phyloP scores from a whole-genome alignment of 73 alveolate species.

The Paramecium sexaurelia region DNA sequence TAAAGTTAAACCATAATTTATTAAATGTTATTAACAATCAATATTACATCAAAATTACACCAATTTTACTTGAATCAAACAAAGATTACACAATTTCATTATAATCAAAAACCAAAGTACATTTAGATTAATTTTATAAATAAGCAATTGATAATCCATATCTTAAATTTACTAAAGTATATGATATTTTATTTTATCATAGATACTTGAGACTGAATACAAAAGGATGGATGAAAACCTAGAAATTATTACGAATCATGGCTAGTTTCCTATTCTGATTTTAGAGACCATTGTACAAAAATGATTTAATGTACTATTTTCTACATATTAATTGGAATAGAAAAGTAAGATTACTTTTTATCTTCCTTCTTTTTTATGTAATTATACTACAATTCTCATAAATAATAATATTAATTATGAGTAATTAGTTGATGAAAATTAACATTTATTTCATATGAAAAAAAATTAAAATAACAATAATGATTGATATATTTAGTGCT shows the following conservation, averaged over 20 bases:
- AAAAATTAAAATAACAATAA: background rate
- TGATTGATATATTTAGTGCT: background rate
- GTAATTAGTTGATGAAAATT: background rate
- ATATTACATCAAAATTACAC: background rate
- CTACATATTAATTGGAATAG: background rate
- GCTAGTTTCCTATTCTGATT: background rate
- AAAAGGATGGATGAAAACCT: background rate
- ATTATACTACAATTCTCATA: background rate
- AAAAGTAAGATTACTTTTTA: background rate
- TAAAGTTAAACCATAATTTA: background rate
- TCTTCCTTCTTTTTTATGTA: background rate
- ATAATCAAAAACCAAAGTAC: background rate
- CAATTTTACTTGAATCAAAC: background rate
- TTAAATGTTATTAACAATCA: background rate
- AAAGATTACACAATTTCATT: background rate
- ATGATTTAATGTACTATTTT: background rate
- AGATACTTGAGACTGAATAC: background rate
- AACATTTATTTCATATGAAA: background rate
- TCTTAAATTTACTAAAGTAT: background rate
- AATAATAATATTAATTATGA: background rate
- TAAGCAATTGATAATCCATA: constrained; percentile 3
- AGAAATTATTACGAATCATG: background rate
- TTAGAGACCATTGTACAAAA: background rate
- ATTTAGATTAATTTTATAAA: background rate
- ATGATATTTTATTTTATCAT: background rate